These are phyloP conservation scores for Claviceps spartinae DNA, from an alignment of 2,329 filamentous ascomycete species.

Conservation along the genomic window DNA sequence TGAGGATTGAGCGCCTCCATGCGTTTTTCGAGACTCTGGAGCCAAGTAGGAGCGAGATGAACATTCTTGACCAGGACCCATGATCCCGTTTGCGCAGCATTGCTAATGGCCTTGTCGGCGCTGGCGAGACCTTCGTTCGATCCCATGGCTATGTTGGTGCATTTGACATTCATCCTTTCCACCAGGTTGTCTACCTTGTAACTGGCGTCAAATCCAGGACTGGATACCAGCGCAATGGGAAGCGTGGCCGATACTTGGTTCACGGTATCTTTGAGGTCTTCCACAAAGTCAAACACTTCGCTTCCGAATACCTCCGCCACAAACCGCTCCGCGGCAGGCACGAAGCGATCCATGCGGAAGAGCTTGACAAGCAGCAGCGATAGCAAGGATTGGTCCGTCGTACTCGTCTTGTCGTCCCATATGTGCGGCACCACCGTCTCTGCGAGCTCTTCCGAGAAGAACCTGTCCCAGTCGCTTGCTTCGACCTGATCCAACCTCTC, in stretches of 20 bases:
- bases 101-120: constrained; percentile 89
- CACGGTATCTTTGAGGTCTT: constrained; percentile 76
- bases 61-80: constrained; percentile 99
- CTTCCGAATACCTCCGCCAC: constrained; percentile 73
- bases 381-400: constrained; percentile 62
- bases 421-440: constrained; percentile 70
- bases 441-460: constrained; percentile 73
- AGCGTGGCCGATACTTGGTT: constrained; percentile 70
- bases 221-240: constrained; percentile 85
- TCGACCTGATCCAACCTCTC: constrained; percentile 51
- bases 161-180: constrained; percentile 65
- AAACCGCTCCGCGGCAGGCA: constrained; percentile 86
- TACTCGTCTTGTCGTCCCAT: constrained; percentile 50
- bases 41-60: constrained; percentile 87
- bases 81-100: constrained; percentile 77
- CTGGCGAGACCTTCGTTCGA: constrained; percentile 87
- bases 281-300: constrained; percentile 67
- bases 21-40: constrained; percentile 93
- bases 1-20: constrained; percentile 93
- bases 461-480: constrained; percentile 59
- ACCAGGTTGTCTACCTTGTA: constrained; percentile 98
- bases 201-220: constrained; percentile 91
- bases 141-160: constrained; percentile 97
- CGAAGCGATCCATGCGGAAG: constrained; percentile 88
- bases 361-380: constrained; percentile 87